phyloP scores from a whole-genome alignment of 805 yeast species.

The Hanseniaspora hatyaiensis region DNA sequence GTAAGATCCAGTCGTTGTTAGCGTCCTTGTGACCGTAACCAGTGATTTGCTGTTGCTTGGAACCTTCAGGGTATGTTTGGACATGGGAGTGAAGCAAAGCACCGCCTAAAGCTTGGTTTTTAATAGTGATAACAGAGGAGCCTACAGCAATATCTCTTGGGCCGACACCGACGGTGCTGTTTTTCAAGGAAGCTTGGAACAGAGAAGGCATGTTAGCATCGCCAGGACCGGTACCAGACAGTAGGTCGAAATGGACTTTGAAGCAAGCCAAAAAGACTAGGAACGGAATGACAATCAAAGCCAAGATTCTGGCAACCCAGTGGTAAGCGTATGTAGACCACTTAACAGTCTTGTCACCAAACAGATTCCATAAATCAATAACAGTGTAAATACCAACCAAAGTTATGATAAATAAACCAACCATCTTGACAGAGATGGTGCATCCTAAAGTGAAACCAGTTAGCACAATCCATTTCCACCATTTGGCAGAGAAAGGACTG shows the following conservation, averaged over 20 bases:
- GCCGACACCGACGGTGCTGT: constrained; percentile 50
- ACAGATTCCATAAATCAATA: constrained; percentile 72
- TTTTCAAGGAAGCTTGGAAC: constrained; percentile 66
- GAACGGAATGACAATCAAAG: constrained; percentile 55
- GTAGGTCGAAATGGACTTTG: constrained; percentile 63
- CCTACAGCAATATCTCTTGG: constrained; percentile 65
- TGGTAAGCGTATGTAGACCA: constrained; percentile 43
- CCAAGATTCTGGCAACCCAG: constrained; percentile 55
- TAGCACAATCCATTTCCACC: constrained; percentile 89
- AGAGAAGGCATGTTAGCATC: constrained; percentile 67
- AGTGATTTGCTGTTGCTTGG: constrained; percentile 88
- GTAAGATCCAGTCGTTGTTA: constrained; percentile 73
- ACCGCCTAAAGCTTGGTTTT: constrained; percentile 64
- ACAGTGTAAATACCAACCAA: constrained; percentile 83
- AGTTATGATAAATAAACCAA: constrained; percentile 81
- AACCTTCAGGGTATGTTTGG: constrained; percentile 80
- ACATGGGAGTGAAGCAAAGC: constrained; percentile 77
- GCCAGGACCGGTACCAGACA: constrained; percentile 71
- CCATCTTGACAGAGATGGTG: constrained; percentile 90
- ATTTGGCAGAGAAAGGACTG: constrained; percentile 51
- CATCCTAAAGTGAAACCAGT: constrained; percentile 85
- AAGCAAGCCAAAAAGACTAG: constrained; percentile 52
- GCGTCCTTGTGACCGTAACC: constrained; percentile 81
- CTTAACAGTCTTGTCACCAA: constrained; percentile 53
- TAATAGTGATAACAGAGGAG: constrained; percentile 36